Conservation (phyloP, 148 eudicot genomes). For the Chenopodium suecicum region DNA sequence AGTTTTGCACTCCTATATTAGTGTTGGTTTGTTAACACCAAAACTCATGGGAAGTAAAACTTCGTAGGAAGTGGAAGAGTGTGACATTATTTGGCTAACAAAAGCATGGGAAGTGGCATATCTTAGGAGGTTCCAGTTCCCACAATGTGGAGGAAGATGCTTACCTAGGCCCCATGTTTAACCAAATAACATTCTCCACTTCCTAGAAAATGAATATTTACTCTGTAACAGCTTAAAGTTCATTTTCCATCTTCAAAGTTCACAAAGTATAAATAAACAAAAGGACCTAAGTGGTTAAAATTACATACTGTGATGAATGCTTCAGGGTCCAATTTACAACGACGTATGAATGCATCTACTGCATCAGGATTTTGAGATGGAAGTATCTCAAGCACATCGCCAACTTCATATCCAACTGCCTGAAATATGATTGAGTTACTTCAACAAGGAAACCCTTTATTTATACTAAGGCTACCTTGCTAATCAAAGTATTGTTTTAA, state of each 20-base stretch:
- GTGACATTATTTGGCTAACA: too few relatives aligned
- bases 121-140: too few relatives aligned
- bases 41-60: too few relatives aligned
- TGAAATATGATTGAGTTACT: slow-evolving; percentile 23
- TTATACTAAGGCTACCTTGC: neutral
- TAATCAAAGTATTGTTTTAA: neutral
- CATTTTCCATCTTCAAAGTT: neutral
- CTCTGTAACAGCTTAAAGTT: neutral
- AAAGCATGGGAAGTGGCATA: too few relatives aligned
- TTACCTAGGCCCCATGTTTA: too few relatives aligned
- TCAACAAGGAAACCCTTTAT: neutral
- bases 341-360: slow-evolving; percentile 72
- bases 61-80: too few relatives aligned
- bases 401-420: slow-evolving; percentile 80
- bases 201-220: too few relatives aligned
- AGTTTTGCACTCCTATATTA: neutral
- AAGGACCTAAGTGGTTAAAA: neutral
- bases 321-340: slow-evolving; percentile 82
- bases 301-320: slow-evolving; percentile 65
- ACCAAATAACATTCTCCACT: too few relatives aligned
- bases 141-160: too few relatives aligned
- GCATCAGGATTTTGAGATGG: slow-evolving; percentile 81
- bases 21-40: neutral
- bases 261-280: neutral
- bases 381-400: slow-evolving; percentile 84